phyloP scores from a whole-genome alignment of 2,329 filamentous ascomycete genomes.

The Aciculosporium take region DNA sequence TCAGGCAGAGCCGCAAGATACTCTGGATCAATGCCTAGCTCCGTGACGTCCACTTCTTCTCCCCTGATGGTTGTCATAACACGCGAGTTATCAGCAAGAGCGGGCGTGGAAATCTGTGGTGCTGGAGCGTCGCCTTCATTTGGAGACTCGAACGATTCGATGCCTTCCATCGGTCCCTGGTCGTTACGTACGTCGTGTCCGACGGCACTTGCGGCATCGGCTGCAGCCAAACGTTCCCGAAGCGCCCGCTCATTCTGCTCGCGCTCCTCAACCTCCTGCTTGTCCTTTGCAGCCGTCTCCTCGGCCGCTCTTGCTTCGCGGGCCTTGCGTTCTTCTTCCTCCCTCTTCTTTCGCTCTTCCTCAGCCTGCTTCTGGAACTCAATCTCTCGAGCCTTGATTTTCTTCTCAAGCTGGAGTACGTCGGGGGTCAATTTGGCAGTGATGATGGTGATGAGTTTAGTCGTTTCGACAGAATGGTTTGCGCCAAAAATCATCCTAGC shows the following conservation, averaged over 20 bases:
- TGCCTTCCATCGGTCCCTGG: conserved; percentile 57
- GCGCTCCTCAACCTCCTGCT: conserved; percentile 56
- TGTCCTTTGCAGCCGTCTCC: conserved; percentile 50
- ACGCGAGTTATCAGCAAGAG: conserved; percentile 27
- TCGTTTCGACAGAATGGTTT: conserved; percentile 48
- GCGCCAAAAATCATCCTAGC: conserved; percentile 71
- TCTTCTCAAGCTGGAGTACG: conserved; percentile 68
- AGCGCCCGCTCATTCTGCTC: conserved; percentile 29
- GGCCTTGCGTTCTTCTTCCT: conserved; percentile 50
- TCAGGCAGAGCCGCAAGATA: conserved; percentile 97
- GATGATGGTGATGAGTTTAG: conserved; percentile 53
- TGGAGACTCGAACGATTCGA: conserved; percentile 40
- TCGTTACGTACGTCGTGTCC: conserved; percentile 7
- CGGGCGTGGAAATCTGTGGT: conserved; percentile 10
- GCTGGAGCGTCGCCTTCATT: conserved; percentile 17
- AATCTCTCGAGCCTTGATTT: conserved; percentile 46
- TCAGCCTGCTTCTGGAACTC: conserved; percentile 33
- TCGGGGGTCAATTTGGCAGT: conserved; percentile 64
- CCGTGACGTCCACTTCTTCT: conserved; percentile 82
- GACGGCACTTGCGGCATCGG: conserved; percentile 35
- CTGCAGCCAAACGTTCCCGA: conserved; percentile 33
- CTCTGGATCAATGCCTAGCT: conserved; percentile 83
- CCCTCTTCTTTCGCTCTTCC: conserved; percentile 46
- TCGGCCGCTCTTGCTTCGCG: conserved; percentile 61
- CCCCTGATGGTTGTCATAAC: conserved; percentile 75